Percentiles rank a stretch among this genome's conserved stretches.
These are phyloP conservation scores for Eucalyptus fibrosa DNA, from an alignment of 345 rosid species.

Conservation along the genomic window DNA sequence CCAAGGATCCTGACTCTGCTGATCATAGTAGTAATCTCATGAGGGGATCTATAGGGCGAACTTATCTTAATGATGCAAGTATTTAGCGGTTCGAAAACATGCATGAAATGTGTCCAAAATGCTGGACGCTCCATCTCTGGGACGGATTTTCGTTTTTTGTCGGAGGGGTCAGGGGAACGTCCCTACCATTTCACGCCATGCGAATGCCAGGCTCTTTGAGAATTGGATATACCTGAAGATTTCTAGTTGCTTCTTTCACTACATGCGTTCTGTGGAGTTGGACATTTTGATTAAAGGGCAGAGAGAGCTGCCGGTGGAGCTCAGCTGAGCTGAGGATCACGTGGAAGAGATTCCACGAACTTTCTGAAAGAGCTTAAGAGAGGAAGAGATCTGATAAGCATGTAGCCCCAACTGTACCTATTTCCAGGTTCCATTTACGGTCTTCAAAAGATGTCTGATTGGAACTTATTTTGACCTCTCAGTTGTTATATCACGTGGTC, in stretches of 20 bases:
- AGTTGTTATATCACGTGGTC: background rate
- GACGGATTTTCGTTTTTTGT: background rate
- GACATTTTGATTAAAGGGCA: background rate
- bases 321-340: background rate
- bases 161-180: background rate
- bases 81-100: background rate
- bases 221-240: background rate
- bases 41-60: background rate
- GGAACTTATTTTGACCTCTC: background rate
- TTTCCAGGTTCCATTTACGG: background rate
- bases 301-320: background rate
- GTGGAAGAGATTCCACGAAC: background rate
- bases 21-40: background rate
- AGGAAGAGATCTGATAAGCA: background rate
- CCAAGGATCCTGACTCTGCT: background rate
- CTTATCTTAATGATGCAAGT: background rate
- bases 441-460: background rate
- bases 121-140: background rate
- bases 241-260: background rate
- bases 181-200: background rate
- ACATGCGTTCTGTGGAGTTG: background rate
- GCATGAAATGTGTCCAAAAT: background rate
- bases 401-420: background rate
- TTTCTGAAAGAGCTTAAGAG: background rate
- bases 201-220: background rate